phyloP scores from a whole-genome alignment of 73 alveolate genomes.

The Breviolum minutum region DNA sequence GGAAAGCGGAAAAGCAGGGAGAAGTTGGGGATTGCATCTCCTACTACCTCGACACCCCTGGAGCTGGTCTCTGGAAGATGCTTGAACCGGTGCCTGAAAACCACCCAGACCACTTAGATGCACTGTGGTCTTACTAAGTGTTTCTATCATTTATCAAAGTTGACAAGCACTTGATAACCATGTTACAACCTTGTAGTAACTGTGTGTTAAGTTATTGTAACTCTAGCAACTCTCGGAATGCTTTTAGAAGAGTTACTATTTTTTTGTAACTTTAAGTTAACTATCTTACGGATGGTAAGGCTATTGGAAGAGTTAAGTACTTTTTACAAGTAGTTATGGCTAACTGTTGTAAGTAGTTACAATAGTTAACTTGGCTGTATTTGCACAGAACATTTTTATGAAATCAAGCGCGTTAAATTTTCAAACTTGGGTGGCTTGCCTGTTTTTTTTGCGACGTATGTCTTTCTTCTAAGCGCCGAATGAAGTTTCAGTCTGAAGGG shows the following conservation, averaged over 20 bases:
- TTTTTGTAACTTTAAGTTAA: not conserved
- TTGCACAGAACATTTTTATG: not conserved
- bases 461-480: not conserved
- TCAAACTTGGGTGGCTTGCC: not conserved
- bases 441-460: not conserved
- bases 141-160: not conserved
- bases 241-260: not conserved
- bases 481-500: not conserved
- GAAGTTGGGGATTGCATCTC: not conserved
- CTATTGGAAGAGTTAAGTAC: not conserved
- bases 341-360: not conserved
- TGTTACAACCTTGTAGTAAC: not conserved
- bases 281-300: not conserved
- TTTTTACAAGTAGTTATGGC: not conserved
- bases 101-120: constrained; percentile 1
- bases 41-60: not conserved
- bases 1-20: not conserved
- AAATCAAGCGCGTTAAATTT: not conserved
- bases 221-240: not conserved
- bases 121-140: not conserved
- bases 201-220: not conserved
- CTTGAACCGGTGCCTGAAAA: not conserved
- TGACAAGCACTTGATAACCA: not conserved
- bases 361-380: not conserved
- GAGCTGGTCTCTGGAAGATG: not conserved